Conservation (phyloP, 2,329 filamentous ascomycete genomes). For the Cladorrhinum sp. region DNA sequence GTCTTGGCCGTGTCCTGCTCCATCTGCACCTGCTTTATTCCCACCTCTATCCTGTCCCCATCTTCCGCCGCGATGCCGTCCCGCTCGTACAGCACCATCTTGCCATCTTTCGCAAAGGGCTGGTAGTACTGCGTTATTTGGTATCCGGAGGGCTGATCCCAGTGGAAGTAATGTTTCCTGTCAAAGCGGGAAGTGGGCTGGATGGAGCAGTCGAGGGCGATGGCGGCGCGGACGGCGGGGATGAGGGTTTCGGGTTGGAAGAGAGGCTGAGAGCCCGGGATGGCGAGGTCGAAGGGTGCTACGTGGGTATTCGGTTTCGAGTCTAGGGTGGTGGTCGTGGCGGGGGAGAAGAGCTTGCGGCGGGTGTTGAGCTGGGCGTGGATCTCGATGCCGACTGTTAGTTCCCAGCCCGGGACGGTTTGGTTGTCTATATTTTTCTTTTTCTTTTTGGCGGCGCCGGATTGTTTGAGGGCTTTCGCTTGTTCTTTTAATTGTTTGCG, state of each 20-base stretch:
- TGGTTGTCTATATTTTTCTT: constrained; percentile 47
- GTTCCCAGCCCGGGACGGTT: constrained; percentile 71
- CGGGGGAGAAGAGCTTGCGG: constrained; percentile 83
- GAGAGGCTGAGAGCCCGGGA: constrained; percentile 82
- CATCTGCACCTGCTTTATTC: constrained; percentile 92
- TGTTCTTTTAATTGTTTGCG: constrained; percentile 72
- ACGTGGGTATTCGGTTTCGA: constrained; percentile 81
- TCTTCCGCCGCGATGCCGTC: constrained; percentile 79
- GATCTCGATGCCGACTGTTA: constrained; percentile 95
- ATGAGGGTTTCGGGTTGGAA: constrained; percentile 82
- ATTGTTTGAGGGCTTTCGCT: constrained; percentile 47
- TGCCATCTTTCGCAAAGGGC: constrained; percentile 66
- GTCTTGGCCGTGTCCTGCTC: constrained; percentile 99
- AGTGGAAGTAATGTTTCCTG: constrained; percentile 98
- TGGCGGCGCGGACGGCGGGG: constrained; percentile 83
- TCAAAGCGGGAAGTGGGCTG: constrained; percentile 81
- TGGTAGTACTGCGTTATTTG: constrained; percentile 97
- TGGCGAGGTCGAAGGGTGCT: constrained; percentile 81
- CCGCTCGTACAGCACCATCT: constrained; percentile 64
- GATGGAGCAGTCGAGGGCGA: constrained; percentile 77
- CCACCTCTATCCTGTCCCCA: constrained; percentile 66
- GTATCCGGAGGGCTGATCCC: constrained; percentile 94
- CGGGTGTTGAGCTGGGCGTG: constrained; percentile 92
- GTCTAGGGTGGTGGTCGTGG: constrained; percentile 57
- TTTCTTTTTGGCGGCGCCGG: constrained; percentile 39